Evolutionary conservation across 441 rosid genomes (phyloP).

Genomic region (Brassica hybrid): DNA sequence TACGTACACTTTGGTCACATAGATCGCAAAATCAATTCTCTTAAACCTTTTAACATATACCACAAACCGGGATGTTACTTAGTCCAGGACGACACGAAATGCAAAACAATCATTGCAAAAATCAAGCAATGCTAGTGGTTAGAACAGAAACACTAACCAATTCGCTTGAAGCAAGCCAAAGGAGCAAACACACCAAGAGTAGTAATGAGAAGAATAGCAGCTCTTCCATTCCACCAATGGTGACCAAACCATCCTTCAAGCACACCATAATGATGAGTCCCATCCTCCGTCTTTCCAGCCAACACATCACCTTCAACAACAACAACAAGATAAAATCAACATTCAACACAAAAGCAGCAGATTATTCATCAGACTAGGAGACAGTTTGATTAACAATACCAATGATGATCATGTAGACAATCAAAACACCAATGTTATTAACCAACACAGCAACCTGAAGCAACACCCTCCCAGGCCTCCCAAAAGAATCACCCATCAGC

Average conservation of each 20-base stretch:
- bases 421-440: conserved; percentile 92
- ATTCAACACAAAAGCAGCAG: conserved; percentile 9
- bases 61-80: too few species aligned
- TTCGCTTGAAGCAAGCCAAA: conserved; percentile 87
- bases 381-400: conserved; percentile 58
- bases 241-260: conserved; percentile 99
- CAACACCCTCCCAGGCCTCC: conserved; percentile 68
- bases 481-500: conserved; percentile 96
- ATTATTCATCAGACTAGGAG: background rate
- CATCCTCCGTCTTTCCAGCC: conserved; percentile 88
- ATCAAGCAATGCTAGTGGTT: too few species aligned
- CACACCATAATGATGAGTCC: conserved; percentile 91
- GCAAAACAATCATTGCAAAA: background rate
- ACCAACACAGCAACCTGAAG: conserved; percentile 80
- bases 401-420: conserved; percentile 96
- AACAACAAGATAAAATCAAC: background rate
- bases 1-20: too few species aligned
- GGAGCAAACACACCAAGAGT: conserved; percentile 86
- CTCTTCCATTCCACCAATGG: conserved; percentile 92
- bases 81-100: too few species aligned
- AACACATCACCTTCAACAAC: conserved; percentile 82
- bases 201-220: conserved; percentile 68
- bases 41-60: too few species aligned
- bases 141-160: conserved; percentile 83
- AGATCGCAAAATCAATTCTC: too few species aligned